Evolutionary conservation across 2,329 filamentous ascomycete species (phyloP), one percentile per base, ranked within the genome.

Genomic region (Cercospora sesami): DNA sequence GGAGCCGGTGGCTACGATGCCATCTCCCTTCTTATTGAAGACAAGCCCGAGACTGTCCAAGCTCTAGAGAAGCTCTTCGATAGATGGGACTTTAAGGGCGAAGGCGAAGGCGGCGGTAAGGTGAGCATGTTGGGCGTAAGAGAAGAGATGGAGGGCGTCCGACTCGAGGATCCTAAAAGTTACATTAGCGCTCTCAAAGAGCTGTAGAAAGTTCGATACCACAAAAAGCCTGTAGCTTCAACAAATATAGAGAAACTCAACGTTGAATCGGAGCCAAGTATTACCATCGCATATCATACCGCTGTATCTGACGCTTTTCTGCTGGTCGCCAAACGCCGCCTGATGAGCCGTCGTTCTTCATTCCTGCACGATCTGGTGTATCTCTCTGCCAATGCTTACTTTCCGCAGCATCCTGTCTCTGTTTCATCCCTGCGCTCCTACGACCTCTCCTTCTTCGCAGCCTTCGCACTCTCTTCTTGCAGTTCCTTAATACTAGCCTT

Each of bases 1-100:
- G 95, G 95, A 0, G 95, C 95, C 0, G 95, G 95, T 9, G 95
- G 95, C 0, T 97, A 91, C 76, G 95, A 99, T 82, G 95, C 95
- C 1, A 85, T 97, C 65, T 91, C 90, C 0, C 79, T 99, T 68
- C 79, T 99, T 68, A 87, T 97, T 71, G 85, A 86, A 74, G 92
- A 97, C 74, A 88, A 91, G 63, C 84, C 83, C 39, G 85, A 85
- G 60, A 91, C 92, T 1, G 81, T 90, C 65, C 76, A 77, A 23
- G 81, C 83, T 12, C 79, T 98, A 23, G 84, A 86, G 70, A 79
- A 81, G 53, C 89, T 92, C 53, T 79, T 97, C 67, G 81, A 81
- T 21, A 80, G 81, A 28, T 98, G 93, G 90, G 72, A 75, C 16
- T 76, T 78, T 64, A 89, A 85, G 73, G 76, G 77, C 28, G 79